These are phyloP conservation scores for Coniochaeta sp. DNA, from an alignment of 2,329 filamentous ascomycete genomes.

Conservation along the genomic window DNA sequence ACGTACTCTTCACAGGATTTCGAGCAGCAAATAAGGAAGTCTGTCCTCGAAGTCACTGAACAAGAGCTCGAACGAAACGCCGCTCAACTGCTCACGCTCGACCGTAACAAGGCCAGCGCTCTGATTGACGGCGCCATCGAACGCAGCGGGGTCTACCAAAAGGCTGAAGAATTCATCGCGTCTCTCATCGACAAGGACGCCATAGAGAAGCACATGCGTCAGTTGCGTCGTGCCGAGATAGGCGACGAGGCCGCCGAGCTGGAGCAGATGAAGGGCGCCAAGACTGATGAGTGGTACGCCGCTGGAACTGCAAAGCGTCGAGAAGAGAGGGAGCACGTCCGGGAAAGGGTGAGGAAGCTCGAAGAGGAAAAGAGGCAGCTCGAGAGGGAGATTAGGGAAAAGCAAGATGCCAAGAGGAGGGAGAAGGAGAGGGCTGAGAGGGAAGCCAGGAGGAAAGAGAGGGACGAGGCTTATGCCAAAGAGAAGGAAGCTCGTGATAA, in stretches of 20 bases:
- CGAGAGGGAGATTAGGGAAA: slow-evolving; percentile 47
- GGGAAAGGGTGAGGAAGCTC: slow-evolving; percentile 52
- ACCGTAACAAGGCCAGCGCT: slow-evolving; percentile 65
- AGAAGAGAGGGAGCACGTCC: slow-evolving; percentile 52
- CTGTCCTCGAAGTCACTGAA: slow-evolving; percentile 63
- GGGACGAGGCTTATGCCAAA: slow-evolving; percentile 16
- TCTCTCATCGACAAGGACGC: slow-evolving; percentile 59
- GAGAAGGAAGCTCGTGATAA: slow-evolving; percentile 31
- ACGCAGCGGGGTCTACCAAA: slow-evolving; percentile 67
- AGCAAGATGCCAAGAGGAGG: slow-evolving; percentile 27
- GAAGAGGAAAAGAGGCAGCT: slow-evolving; percentile 56
- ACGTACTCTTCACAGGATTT: slow-evolving; percentile 50
- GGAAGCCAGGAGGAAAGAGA: too few species aligned
- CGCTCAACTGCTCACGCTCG: slow-evolving; percentile 62
- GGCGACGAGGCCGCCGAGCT: slow-evolving; percentile 61
- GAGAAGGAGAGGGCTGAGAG: slow-evolving; percentile 26
- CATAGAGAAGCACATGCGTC: slow-evolving; percentile 64
- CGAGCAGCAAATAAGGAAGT: slow-evolving; percentile 58
- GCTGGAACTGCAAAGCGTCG: slow-evolving; percentile 56
- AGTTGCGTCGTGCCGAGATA: slow-evolving; percentile 60
- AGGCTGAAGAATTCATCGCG: slow-evolving; percentile 60
- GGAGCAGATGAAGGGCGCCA: slow-evolving; percentile 59
- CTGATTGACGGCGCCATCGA: slow-evolving; percentile 75
- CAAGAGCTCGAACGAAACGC: slow-evolving; percentile 71
- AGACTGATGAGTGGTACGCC: slow-evolving; percentile 68